These are phyloP conservation scores for Mollisia scopiformis DNA, from an alignment of 2,329 filamentous ascomycete species.

Conservation along the genomic window DNA sequence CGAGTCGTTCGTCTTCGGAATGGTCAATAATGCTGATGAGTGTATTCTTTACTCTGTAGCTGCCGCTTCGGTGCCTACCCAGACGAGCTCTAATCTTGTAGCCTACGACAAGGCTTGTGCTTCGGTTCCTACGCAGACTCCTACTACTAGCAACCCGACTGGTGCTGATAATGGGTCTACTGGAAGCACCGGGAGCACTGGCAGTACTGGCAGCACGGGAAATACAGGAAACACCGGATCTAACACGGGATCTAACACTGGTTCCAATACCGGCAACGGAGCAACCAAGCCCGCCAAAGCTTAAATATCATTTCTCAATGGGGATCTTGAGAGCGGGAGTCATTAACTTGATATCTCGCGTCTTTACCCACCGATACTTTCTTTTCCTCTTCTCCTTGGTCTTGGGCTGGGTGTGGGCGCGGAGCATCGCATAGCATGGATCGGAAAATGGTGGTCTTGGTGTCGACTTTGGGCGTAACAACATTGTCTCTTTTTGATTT, in stretches of 20 bases:
- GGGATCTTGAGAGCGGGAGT: not conserved
- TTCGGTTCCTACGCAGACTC: not conserved
- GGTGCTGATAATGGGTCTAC: not conserved
- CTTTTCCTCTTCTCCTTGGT: not conserved
- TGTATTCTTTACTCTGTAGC: slow-evolving; percentile 26
- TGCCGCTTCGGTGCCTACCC: slow-evolving; percentile 20
- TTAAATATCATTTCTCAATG: not conserved
- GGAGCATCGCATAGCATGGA: not conserved
- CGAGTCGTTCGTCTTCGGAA: slow-evolving; percentile 23
- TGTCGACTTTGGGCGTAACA: slow-evolving; percentile 30
- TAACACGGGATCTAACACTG: no score
- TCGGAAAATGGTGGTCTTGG: not conserved
- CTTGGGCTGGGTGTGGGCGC: not conserved
- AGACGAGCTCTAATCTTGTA: slow-evolving; percentile 15
- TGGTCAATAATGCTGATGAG: slow-evolving; percentile 18
- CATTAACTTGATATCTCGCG: not conserved
- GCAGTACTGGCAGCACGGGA: not conserved
- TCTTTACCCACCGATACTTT: not conserved
- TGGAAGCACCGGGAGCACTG: not conserved
- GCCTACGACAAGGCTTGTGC: slow-evolving; percentile 19
- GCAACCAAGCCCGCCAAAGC: not conserved
- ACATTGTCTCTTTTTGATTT: no score
- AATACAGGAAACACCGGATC: slow-evolving; percentile 1
- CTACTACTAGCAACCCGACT: slow-evolving; percentile 13
- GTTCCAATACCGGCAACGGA: not conserved